Percentiles rank a stretch among this genome's conserved stretches.
Evolutionary conservation across 176 grass and related monocot species (phyloP).

Genomic region (Elaeis guineensis): DNA sequence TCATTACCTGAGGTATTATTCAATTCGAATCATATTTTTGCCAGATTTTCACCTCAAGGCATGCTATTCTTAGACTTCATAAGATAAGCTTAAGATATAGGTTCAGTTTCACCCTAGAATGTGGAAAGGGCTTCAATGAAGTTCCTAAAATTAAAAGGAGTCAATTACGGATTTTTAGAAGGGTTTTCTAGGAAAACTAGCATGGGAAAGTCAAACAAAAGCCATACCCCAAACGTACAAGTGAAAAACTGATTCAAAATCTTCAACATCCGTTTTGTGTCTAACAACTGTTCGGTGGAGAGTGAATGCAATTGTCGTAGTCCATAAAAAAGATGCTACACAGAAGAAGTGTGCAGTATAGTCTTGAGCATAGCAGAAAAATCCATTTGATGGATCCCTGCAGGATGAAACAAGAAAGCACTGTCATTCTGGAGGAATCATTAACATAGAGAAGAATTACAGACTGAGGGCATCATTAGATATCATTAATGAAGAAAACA

Average conservation of each 20-base stretch:
- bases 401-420: conserved; percentile 12
- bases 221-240: conserved; percentile 89
- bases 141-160: no score
- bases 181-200: neutral
- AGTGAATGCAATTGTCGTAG: conserved; percentile 89
- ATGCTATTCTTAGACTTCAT: no score
- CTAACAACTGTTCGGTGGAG: conserved; percentile 92
- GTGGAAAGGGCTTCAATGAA: no score
- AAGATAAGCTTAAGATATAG: no score
- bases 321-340: conserved; percentile 95
- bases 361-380: conserved; percentile 94
- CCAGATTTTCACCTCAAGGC: no score
- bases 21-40: no score
- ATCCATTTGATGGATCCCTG: conserved; percentile 74
- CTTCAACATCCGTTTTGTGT: conserved; percentile 95
- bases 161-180: no score
- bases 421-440: no score
- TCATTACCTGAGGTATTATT: no score
- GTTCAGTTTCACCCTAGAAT: no score
- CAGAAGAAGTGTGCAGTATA: conserved; percentile 95
- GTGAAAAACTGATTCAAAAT: conserved; percentile 89
- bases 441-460: neutral
- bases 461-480: no score
- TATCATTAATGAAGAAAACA: no score
- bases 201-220: neutral